phyloP scores from a whole-genome alignment of 2,329 filamentous ascomycete genomes.

The Colletotrichum truncatum region DNA sequence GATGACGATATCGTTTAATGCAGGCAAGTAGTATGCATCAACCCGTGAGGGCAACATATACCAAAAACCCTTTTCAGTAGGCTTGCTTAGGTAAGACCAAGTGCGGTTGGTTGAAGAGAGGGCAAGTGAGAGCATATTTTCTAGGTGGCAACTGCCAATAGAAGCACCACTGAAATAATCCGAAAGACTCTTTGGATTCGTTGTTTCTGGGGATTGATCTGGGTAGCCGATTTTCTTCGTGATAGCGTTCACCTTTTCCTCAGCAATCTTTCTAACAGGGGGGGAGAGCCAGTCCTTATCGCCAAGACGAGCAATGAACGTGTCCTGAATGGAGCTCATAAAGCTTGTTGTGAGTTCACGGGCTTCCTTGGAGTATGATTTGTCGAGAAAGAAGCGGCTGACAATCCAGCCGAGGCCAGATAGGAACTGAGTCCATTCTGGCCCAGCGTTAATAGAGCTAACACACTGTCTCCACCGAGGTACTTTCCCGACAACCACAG shows the following conservation, averaged over 20 bases:
- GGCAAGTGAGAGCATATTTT: conserved; percentile 62
- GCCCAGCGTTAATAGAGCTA: conserved; percentile 55
- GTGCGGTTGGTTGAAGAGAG: conserved; percentile 55
- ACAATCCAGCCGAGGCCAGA: conserved; percentile 72
- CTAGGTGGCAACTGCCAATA: conserved; percentile 62
- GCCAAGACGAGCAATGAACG: conserved; percentile 69
- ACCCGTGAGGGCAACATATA: conserved; percentile 66
- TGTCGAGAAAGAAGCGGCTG: conserved; percentile 75
- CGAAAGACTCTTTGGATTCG: conserved; percentile 63
- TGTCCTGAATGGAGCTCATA: conserved; percentile 75
- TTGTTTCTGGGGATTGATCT: conserved; percentile 67
- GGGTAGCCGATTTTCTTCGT: conserved; percentile 75
- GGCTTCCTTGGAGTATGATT: conserved; percentile 71
- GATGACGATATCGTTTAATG: conserved; percentile 74
- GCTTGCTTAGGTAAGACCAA: conserved; percentile 68
- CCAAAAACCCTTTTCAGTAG: conserved; percentile 68
- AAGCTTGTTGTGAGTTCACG: conserved; percentile 74
- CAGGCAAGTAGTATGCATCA: conserved; percentile 72
- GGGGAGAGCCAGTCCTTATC: conserved; percentile 71
- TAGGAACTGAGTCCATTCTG: conserved; percentile 2
- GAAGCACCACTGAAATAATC: conserved; percentile 64
- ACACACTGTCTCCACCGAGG: conserved; percentile 76
- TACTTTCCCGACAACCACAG: conserved; percentile 46
- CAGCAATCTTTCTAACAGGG: conserved; percentile 65
- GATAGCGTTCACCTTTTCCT: conserved; percentile 73